phyloP scores from a whole-genome alignment of 148 eudicot genomes.

The Rhododendron ovatum region DNA sequence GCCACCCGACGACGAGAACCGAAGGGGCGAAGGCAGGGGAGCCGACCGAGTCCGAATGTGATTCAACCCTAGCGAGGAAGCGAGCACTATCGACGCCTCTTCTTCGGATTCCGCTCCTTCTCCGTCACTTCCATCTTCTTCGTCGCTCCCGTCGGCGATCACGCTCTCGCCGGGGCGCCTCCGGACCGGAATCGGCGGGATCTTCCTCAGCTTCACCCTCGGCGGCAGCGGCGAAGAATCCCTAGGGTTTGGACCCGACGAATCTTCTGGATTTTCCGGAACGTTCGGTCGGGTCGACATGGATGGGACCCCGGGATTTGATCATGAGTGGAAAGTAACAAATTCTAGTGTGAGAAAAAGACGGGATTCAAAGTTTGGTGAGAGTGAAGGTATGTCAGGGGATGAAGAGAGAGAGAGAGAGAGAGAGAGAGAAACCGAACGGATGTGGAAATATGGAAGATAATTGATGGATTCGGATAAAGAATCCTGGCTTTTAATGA shows the following conservation, averaged over 20 bases:
- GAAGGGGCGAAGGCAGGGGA: constrained; percentile 30
- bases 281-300: constrained; percentile 30
- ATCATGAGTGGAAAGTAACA: neutral
- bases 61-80: constrained; percentile 50
- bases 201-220: constrained; percentile 36
- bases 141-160: neutral
- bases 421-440: too few relatives aligned
- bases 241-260: neutral
- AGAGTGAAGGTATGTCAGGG: neutral
- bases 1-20: constrained; percentile 18
- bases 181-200: constrained; percentile 45
- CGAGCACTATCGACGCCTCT: constrained; percentile 38
- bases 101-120: constrained; percentile 22
- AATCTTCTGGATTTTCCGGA: neutral
- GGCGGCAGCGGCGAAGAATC: constrained; percentile 18
- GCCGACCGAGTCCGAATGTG: constrained; percentile 59
- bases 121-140: constrained; percentile 13
- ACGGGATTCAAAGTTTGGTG: neutral
- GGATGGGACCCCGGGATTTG: neutral
- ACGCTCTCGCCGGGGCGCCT: constrained; percentile 7
- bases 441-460: neutral
- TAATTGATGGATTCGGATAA: neutral
- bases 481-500: neutral
- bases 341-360: neutral
- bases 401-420: neutral